Base-by-base conservation (phyloP, 148 eudicot species). In the Beta vulgaris region DNA sequence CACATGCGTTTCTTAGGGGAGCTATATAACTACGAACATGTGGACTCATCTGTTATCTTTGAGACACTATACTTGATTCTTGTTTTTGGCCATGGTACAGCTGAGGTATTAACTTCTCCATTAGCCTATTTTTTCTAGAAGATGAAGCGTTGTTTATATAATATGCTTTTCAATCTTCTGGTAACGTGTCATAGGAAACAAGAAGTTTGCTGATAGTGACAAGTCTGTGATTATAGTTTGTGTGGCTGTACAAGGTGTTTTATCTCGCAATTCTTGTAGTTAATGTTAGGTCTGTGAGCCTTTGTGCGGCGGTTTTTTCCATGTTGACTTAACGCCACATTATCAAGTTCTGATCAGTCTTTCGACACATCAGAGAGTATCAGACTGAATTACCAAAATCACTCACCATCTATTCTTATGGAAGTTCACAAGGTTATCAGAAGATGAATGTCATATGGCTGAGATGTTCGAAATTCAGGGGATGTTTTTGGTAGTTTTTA, bases 1-100 rank as follows among this genome's bases (percentile, higher is more conserved):
- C 91, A 85, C 84, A 90, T 95, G 97, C 96, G 98, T 72, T 90
- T 95, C 82, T 81, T 95, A 64, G 98, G 98, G 82, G 98, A 95
- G 79, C 87, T 95, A 28, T 95, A 95, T 81, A 95, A 95, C 78
- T 95, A 88, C 85, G 92, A 92, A 73, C 98, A 89, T 79, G 93
- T 92, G 80, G 98, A 95, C 70, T 92, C 98, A 19, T 90, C 97
- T 70, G 92, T 95, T 67, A 86, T 95, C 72, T 95, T 95, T 80
- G 98, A 95, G 75, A 95, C 96, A 0, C 92, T 95, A 25, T 90
- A 95, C 77, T 71, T 92, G 88, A 88, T 90, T 84, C 93, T 95
- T 68, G 88, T 82, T 82, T 92, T 92, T 77, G 97, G 97, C 66
- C 96, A 92, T 82, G 97, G 93, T 54, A 88, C 92, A 37, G 40